Base-by-base conservation (phyloP, 1,284 basidiomycete genomes). In the Marasmius sp. region DNA sequence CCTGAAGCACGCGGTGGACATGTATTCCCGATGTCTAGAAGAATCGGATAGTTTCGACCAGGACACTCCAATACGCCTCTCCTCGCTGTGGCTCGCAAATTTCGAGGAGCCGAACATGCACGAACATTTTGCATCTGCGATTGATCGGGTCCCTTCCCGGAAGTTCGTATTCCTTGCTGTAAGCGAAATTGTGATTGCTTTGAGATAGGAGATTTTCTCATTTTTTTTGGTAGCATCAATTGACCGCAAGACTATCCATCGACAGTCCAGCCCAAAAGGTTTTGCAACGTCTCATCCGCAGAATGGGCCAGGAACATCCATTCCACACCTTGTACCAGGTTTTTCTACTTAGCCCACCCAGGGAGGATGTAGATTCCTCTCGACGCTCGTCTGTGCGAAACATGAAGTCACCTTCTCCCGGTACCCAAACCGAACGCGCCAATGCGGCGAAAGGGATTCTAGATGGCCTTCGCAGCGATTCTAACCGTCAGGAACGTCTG, bases 321-420 rank as follows among this genome's bases (percentile, higher is more conserved):
- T 98, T 94, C 76, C 97, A 99, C 71, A 91, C 88, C 66, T 77
- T 98, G 6, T 97, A 96, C 74, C 94, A 97, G 67, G 85, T 99
- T 12, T 94, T 91, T 71, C 92, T 92, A 64, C 71, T 92, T 62
- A 77, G 77, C 61, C 80, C 83, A n/a, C 75, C 80, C 38, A 73
- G 67, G 45, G 20, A 66, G 18, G 50, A 60, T 39, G 27, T 18
- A 6, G 27, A 37, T 50, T 51, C 48, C 16, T 49, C 57, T 14
- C 53, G 58, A 16, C 59, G 62, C 11, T 33, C 45, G 20, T 60
- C 62, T 9, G 55, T 39, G 20, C 59, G 62, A 47, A 27, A 53
- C 33, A 18, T 47, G 41, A 56, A 49, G 58, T 52, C 9, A 33
- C 27, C 58, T 41, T 64, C 76, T 14, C 71, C 77, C 22, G 67